Percentiles rank a stretch among this genome's conserved stretches.
Evolutionary conservation across 139 green algal genomes (phyloP).

Genomic region (Ettlia oleoabundans): DNA sequence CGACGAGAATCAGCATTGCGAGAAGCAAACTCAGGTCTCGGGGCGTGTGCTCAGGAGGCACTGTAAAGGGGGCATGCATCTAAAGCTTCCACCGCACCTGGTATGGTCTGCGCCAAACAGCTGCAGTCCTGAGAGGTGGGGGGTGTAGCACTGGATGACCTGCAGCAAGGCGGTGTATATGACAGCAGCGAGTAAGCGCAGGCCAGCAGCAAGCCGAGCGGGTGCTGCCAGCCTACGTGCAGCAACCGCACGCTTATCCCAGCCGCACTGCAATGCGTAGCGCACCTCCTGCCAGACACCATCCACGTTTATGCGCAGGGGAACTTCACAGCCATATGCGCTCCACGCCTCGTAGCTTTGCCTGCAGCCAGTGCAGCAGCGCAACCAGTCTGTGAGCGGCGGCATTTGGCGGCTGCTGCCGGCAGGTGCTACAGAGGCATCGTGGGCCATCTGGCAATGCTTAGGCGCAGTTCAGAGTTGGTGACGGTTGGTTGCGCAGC

Average conservation of each 20-base stretch:
- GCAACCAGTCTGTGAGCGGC: background rate
- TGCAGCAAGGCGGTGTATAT: conserved; percentile 26
- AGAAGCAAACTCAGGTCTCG: no score
- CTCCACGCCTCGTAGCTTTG: conserved; percentile 49
- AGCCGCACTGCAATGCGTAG: background rate
- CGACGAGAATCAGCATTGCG: background rate
- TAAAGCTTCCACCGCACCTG: conserved; percentile 20
- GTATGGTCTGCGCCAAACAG: conserved; percentile 38
- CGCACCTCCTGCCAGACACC: conserved; percentile 37
- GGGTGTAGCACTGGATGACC: conserved; percentile 48
- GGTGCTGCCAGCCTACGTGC: no score
- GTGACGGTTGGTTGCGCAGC: background rate
- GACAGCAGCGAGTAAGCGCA: background rate
- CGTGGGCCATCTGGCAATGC: background rate
- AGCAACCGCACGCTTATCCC: background rate
- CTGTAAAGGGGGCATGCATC: no score
- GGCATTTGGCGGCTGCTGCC: background rate
- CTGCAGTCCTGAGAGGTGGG: conserved; percentile 50
- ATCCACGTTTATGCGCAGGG: conserved; percentile 23
- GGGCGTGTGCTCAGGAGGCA: no score
- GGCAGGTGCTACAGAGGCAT: background rate
- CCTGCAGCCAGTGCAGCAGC: conserved; percentile 24
- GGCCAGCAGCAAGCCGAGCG: background rate
- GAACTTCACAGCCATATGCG: conserved; percentile 46
- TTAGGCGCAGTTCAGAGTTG: background rate